Evolutionary conservation across 83 land plant species (phyloP).

Genomic region (Diphasiastrum complanatum): DNA sequence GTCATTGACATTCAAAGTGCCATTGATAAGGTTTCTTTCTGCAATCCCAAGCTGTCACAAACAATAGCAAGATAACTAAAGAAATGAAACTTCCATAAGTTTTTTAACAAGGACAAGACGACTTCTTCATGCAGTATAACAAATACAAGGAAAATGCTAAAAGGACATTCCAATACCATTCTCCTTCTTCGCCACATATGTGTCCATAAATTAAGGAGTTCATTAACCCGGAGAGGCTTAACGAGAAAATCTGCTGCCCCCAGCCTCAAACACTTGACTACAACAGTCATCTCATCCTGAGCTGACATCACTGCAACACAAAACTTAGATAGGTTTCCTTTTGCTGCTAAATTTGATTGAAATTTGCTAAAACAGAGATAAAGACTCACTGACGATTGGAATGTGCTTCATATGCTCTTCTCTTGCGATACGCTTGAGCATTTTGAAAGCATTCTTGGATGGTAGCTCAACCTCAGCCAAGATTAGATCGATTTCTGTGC

Average conservation of each 20-base stretch:
- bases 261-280: constrained; percentile 17
- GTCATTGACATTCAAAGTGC: constrained; percentile 25
- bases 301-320: constrained; percentile 18
- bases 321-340: too few species aligned
- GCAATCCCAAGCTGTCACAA: constrained; percentile 61
- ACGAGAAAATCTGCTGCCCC: constrained; percentile 25
- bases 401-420: constrained; percentile 13
- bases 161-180: constrained; percentile 9
- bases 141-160: neutral
- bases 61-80: neutral
- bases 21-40: constrained; percentile 50
- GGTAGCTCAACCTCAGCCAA: constrained; percentile 21
- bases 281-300: constrained; percentile 20
- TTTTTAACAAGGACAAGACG: constrained; percentile 1
- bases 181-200: constrained; percentile 27
- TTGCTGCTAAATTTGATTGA: neutral
- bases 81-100: neutral
- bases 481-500: constrained; percentile 7
- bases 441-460: constrained; percentile 12
- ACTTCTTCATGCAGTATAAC: neutral
- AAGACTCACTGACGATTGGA: constrained; percentile 7
- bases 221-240: constrained; percentile 20
- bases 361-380: neutral
- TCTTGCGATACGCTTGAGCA: constrained; percentile 16
- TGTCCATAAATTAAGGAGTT: constrained; percentile 23